A percentile compares a stretch with the other conserved stretches of the same genome.
Conservation (phyloP, 345 rosid genomes). For the Raphanus sativus region DNA sequence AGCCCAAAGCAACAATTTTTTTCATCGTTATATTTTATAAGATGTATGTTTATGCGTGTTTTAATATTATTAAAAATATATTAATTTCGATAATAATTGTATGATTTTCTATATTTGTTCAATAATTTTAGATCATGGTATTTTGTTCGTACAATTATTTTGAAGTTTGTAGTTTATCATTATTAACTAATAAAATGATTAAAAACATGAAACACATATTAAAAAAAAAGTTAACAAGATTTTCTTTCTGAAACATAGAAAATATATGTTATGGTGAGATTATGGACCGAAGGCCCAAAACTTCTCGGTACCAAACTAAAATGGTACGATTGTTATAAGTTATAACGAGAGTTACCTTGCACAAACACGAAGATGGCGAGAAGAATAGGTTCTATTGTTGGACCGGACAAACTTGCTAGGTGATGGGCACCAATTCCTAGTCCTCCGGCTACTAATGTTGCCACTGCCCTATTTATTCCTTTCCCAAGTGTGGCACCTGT, state of each 20-base stretch:
- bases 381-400: slow-evolving; percentile 55
- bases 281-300: not conserved
- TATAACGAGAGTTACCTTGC: slow-evolving; percentile 41
- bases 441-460: slow-evolving; percentile 68
- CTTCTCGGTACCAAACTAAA: not conserved
- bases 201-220: not conserved
- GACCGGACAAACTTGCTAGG: slow-evolving; percentile 57
- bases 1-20: not conserved
- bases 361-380: slow-evolving; percentile 65
- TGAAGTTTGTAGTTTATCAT: not conserved
- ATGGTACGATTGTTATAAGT: not conserved
- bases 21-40: not conserved
- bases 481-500: slow-evolving; percentile 63
- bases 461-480: slow-evolving; percentile 71
- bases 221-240: too few species aligned
- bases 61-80: too few species aligned
- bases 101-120: not conserved
- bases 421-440: slow-evolving; percentile 70
- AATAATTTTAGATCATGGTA: not conserved
- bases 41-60: not conserved
- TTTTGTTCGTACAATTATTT: not conserved
- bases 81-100: not conserved
- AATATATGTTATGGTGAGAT: not conserved
- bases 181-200: too few species aligned
- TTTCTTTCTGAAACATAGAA: not conserved